phyloP scores from a whole-genome alignment of 441 rosid species.

The Bocquillonia castaneifolia region DNA sequence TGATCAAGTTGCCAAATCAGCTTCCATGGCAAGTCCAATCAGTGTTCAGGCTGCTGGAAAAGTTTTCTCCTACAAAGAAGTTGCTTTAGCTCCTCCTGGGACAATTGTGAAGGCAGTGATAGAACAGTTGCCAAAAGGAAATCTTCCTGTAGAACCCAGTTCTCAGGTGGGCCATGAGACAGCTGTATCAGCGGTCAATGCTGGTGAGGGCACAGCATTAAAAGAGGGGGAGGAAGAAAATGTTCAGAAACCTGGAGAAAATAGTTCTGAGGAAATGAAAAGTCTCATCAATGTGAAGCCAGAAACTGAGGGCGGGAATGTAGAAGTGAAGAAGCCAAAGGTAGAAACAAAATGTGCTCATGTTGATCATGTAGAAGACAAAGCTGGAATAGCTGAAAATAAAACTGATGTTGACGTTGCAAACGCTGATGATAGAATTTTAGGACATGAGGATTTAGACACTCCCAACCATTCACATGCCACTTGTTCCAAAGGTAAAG shows the following conservation, averaged over 20 bases:
- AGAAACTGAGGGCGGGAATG: constrained; percentile 29
- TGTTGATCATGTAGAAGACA: constrained; percentile 25
- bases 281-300: constrained; percentile 27
- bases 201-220: constrained; percentile 21
- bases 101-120: constrained; percentile 84
- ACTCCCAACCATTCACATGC: constrained; percentile 30
- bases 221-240: constrained; percentile 35
- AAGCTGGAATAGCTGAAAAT: constrained; percentile 31
- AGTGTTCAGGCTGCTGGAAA: constrained; percentile 79
- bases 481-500: constrained; percentile 25
- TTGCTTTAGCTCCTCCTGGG: constrained; percentile 97
- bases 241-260: constrained; percentile 32
- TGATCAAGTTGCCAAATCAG: constrained; percentile 54
- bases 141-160: constrained; percentile 30
- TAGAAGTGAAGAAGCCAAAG: constrained; percentile 23
- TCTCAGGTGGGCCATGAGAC: constrained; percentile 36
- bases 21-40: constrained; percentile 45
- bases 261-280: constrained; percentile 36
- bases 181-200: constrained; percentile 27
- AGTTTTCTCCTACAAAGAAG: constrained; percentile 95
- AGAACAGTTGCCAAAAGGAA: constrained; percentile 63
- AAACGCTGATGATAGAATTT: constrained; percentile 27
- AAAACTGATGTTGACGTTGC: constrained; percentile 23
- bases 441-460: constrained; percentile 30
- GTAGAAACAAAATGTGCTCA: constrained; percentile 27